Evolutionary conservation across 192 early-diverging fungal species (phyloP).

Genomic region (Entrophospora sp.): DNA sequence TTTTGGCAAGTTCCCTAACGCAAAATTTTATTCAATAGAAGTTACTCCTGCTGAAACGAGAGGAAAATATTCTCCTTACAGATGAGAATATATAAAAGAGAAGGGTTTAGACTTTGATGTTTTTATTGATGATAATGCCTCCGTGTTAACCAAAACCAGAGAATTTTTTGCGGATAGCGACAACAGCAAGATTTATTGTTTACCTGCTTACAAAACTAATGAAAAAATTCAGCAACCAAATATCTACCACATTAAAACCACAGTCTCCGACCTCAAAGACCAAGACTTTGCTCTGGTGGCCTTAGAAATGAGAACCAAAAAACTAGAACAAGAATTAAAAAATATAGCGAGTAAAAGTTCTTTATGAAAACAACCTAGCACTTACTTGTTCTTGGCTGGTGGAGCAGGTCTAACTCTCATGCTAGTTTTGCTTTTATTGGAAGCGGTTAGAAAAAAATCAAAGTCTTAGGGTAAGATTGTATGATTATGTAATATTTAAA

Average conservation of each 20-base stretch:
- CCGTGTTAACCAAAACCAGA: conserved; percentile 1
- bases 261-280: conserved; percentile 2
- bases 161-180: neutral
- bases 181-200: neutral
- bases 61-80: conserved; percentile 3
- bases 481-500: too few species aligned
- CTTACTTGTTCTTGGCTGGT: too few species aligned
- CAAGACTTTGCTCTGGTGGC: neutral
- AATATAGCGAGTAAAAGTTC: too few species aligned
- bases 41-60: conserved; percentile 1
- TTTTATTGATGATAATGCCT: conserved; percentile 6
- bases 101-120: neutral
- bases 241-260: too few species aligned
- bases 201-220: conserved; percentile 11
- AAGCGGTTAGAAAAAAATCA: too few species aligned
- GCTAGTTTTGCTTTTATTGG: too few species aligned
- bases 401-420: too few species aligned
- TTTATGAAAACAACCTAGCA: too few species aligned
- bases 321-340: too few species aligned
- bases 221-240: conserved; percentile 1
- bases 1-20: neutral
- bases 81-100: neutral
- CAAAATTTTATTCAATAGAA: conserved; percentile 2
- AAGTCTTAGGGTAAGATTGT: too few species aligned
- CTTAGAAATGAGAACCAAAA: too few species aligned